Percentiles rank a stretch among this genome's conserved stretches.
These are phyloP conservation scores for Saccharomyces hybrid DNA, from an alignment of 1,139 yeast species.

Conservation along the genomic window DNA sequence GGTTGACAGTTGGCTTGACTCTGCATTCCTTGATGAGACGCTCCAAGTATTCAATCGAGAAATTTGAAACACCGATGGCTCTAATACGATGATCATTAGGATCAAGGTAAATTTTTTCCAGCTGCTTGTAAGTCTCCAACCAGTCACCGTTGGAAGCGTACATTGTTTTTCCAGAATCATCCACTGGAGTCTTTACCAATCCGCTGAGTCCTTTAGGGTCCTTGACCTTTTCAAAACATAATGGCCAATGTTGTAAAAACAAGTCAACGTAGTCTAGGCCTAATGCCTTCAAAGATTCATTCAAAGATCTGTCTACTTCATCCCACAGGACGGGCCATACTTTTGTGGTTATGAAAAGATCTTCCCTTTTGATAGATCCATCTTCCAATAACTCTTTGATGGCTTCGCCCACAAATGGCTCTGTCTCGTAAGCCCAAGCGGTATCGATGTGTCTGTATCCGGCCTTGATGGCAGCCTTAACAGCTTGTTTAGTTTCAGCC, in stretches of 20 bases:
- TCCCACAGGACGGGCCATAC: slow-evolving; percentile 48
- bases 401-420: slow-evolving; percentile 45
- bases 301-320: slow-evolving; percentile 33
- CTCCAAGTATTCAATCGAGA: slow-evolving; percentile 41
- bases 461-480: slow-evolving; percentile 41
- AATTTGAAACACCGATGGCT: slow-evolving; percentile 59
- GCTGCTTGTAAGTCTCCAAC: slow-evolving; percentile 41
- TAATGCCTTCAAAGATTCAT: slow-evolving; percentile 36
- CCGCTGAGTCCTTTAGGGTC: slow-evolving; percentile 33
- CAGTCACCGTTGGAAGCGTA: slow-evolving; percentile 41
- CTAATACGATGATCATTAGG: slow-evolving; percentile 36
- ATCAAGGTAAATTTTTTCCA: slow-evolving; percentile 40
- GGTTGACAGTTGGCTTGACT: slow-evolving; percentile 47
- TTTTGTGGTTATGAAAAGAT: slow-evolving; percentile 52
- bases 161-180: slow-evolving; percentile 36
- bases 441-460: slow-evolving; percentile 53
- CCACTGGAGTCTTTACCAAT: slow-evolving; percentile 18
- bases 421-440: slow-evolving; percentile 48
- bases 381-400: slow-evolving; percentile 42
- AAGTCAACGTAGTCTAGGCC: slow-evolving; percentile 54
- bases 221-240: slow-evolving; percentile 41
- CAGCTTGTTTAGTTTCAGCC: slow-evolving; percentile 33
- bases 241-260: slow-evolving; percentile 58
- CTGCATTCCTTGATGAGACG: slow-evolving; percentile 41
- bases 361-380: slow-evolving; percentile 48